Evolutionary conservation across 352 stramenopile species (phyloP).

Genomic region (Globisporangium megalacanthum): DNA sequence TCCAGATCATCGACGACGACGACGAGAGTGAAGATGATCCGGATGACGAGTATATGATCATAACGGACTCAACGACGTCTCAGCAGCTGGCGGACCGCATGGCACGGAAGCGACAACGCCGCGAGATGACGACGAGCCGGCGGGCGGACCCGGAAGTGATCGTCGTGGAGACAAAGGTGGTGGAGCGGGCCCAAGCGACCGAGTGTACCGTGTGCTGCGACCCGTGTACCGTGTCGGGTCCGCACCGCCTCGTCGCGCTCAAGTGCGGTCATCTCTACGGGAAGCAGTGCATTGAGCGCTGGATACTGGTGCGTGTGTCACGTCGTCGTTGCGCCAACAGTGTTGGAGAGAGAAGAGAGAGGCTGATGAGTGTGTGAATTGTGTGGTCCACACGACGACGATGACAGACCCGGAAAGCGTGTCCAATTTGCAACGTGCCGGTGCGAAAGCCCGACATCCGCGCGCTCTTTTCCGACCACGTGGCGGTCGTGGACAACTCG

Average conservation of each 20-base stretch:
- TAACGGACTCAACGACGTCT: not conserved
- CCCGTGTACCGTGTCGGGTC: conserved; percentile 42
- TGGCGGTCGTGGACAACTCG: conserved; percentile 73
- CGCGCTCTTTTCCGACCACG: conserved; percentile 60
- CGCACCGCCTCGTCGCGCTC: conserved; percentile 67
- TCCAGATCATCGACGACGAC: conserved; percentile 9
- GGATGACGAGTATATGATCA: not conserved
- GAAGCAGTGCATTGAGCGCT: conserved; percentile 70
- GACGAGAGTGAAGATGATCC: conserved; percentile 5
- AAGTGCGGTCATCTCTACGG: conserved; percentile 76
- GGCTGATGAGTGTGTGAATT: not conserved
- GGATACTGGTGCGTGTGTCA: conserved; percentile 31
- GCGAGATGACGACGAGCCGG: conserved; percentile 1
- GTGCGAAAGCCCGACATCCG: conserved; percentile 50
- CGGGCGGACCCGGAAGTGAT: conserved; percentile 1
- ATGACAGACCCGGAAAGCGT: conserved; percentile 14
- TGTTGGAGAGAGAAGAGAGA: too few relatives aligned
- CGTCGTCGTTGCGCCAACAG: too few relatives aligned
- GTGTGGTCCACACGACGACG: not conserved
- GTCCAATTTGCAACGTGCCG: conserved; percentile 58
- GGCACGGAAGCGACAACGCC: conserved; percentile 12
- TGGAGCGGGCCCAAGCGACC: conserved; percentile 43
- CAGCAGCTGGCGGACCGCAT: not conserved
- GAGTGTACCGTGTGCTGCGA: conserved; percentile 80
- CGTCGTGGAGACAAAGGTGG: conserved; percentile 13